Conservation (phyloP, 768 basidiomycete genomes). For the Xerocomus spinulosus region DNA sequence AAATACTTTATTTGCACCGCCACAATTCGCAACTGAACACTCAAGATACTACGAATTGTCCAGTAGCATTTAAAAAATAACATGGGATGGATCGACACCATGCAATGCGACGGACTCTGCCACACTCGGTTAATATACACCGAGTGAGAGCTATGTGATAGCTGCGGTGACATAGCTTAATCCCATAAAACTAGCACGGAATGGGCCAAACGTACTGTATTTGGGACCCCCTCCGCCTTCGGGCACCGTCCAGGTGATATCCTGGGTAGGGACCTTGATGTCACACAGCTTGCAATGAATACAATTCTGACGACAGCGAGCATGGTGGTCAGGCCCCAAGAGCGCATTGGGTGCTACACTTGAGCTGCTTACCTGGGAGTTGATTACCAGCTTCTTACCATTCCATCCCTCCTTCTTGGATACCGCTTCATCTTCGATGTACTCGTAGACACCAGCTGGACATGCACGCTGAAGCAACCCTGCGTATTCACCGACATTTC, state of each 20-base stretch:
- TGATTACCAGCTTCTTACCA: conserved; percentile 91
- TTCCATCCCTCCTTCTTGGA: conserved; percentile 56
- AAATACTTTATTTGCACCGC: background rate
- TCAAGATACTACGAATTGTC: too few species aligned
- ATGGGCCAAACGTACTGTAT: conserved; percentile 59
- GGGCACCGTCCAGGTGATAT: conserved; percentile 95
- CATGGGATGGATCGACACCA: too few species aligned
- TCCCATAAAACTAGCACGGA: background rate
- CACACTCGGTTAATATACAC: background rate
- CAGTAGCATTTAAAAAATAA: too few species aligned
- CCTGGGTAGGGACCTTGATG: conserved; percentile 93
- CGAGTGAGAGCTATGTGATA: conserved; percentile 14
- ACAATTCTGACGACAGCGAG: conserved; percentile 56
- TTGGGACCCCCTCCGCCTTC: conserved; percentile 97
- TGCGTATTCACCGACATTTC: conserved; percentile 76
- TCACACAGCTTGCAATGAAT: conserved; percentile 96
- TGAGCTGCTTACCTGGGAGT: conserved; percentile 70
- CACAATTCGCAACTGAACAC: background rate
- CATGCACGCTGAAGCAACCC: conserved; percentile 87
- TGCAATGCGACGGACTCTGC: too few species aligned
- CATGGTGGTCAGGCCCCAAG: background rate
- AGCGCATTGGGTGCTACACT: background rate
- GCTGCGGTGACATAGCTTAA: conserved; percentile 1
- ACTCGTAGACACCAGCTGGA: conserved; percentile 96
- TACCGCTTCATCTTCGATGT: conserved; percentile 65